phyloP scores from a whole-genome alignment of 768 basidiomycete species.

The Boletales sp. region DNA sequence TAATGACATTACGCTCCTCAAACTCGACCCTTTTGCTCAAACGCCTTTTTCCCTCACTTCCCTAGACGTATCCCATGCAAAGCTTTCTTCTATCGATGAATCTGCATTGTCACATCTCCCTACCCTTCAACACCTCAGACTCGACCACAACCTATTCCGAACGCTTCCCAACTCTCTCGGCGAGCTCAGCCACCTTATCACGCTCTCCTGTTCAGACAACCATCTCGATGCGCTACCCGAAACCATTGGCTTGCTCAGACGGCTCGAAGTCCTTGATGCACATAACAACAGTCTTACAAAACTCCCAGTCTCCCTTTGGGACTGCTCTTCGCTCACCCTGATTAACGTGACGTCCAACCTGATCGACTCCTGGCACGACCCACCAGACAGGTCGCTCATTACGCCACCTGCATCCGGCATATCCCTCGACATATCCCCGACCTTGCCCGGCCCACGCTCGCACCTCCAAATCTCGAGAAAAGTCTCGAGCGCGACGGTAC shows the following conservation, averaged over 20 bases:
- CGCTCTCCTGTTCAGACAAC: constrained; percentile 89
- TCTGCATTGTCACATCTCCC: constrained; percentile 67
- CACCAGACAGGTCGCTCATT: constrained; percentile 39
- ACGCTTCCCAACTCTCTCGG: constrained; percentile 82
- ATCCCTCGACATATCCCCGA: constrained; percentile 18
- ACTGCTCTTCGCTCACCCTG: constrained; percentile 63
- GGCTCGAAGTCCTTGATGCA: constrained; percentile 73
- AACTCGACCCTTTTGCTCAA: constrained; percentile 48
- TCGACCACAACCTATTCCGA: constrained; percentile 87
- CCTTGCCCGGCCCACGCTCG: constrained; percentile 12
- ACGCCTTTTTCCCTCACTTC: constrained; percentile 58
- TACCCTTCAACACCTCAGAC: constrained; percentile 63
- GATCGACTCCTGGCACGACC: constrained; percentile 67
- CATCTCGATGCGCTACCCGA: constrained; percentile 71
- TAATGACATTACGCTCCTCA: constrained; percentile 86
- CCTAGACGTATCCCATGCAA: constrained; percentile 84
- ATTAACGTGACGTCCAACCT: constrained; percentile 91
- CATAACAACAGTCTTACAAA: constrained; percentile 87
- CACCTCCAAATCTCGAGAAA: constrained; percentile 25
- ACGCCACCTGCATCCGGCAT: constrained; percentile 19
- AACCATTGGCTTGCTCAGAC: constrained; percentile 71
- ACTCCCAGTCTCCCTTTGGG: constrained; percentile 78
- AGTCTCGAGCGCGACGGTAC: constrained; percentile 33
- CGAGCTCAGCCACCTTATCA: constrained; percentile 63
- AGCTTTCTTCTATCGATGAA: constrained; percentile 81